Evolutionary conservation across 306 rosid genomes (phyloP).

Genomic region (Alnus glutinosa): DNA sequence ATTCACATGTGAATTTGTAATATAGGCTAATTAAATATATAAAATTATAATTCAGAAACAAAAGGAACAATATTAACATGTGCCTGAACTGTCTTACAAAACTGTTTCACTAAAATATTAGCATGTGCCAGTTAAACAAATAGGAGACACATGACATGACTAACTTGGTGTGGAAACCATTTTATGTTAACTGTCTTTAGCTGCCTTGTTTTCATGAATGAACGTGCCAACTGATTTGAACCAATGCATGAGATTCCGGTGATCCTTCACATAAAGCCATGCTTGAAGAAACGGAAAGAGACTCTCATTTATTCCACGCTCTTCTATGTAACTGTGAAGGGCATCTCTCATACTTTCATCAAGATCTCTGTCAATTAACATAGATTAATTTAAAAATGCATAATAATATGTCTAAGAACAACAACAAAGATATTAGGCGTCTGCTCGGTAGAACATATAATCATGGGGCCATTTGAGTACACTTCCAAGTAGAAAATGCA

Average conservation of each 20-base stretch:
- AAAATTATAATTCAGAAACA: background rate
- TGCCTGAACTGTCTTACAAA: background rate
- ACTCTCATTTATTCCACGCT: conserved; percentile 77
- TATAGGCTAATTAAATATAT: background rate
- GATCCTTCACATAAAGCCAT: conserved; percentile 94
- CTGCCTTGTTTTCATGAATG: conserved; percentile 49
- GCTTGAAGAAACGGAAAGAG: conserved; percentile 93
- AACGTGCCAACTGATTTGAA: conserved; percentile 68
- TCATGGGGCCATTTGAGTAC: background rate
- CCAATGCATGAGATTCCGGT: conserved; percentile 85
- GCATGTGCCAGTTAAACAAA: background rate
- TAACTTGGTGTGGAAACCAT: background rate
- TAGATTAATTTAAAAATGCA: background rate
- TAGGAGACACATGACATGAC: background rate
- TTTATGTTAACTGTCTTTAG: conserved; percentile 26
- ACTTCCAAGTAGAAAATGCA: background rate
- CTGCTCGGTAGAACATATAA: background rate
- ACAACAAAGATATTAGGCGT: background rate
- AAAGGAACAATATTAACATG: background rate
- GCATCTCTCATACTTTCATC: conserved; percentile 78
- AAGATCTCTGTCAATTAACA: conserved; percentile 60
- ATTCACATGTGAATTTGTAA: background rate
- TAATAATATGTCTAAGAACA: background rate
- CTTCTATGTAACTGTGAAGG: conserved; percentile 76
- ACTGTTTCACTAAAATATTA: conserved; percentile 1